These are phyloP conservation scores for Acorus calamus DNA, from an alignment of 106 monocot genomes.

Conservation along the genomic window DNA sequence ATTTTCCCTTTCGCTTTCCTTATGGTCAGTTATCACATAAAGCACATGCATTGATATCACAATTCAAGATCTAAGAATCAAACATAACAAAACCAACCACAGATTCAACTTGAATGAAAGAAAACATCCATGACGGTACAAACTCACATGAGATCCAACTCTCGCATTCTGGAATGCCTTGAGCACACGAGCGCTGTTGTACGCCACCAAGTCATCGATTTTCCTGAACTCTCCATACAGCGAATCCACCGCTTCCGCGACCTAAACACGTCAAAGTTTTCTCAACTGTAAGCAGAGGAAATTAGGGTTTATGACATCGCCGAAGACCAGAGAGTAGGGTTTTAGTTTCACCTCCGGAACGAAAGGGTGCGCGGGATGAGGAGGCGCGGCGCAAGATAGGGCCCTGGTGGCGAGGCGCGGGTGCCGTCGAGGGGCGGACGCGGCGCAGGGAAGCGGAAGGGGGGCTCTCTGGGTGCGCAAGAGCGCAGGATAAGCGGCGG, in stretches of 20 bases:
- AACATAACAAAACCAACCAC: too few relatives aligned
- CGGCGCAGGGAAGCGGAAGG: neutral
- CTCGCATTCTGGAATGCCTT: slow-evolving; percentile 69
- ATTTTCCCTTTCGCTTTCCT: too few relatives aligned
- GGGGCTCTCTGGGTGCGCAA: neutral
- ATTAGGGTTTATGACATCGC: neutral
- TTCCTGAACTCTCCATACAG: slow-evolving; percentile 47
- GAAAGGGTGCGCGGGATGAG: slow-evolving; percentile 20
- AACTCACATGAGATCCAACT: slow-evolving; percentile 74
- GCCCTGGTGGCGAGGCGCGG: neutral
- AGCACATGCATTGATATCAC: too few relatives aligned
- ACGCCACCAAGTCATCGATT: slow-evolving; percentile 60
- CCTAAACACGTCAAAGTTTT: slow-evolving; percentile 25
- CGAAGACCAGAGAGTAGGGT: neutral
- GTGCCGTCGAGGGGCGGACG: neutral
- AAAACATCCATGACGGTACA: neutral
- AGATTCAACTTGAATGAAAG: neutral
- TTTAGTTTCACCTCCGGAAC: slow-evolving; percentile 28
- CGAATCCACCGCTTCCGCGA: slow-evolving; percentile 51
- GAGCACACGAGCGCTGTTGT: slow-evolving; percentile 52
- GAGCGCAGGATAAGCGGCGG: slow-evolving; percentile 4
- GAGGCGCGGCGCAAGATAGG: slow-evolving; percentile 4
- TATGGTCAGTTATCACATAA: too few relatives aligned
- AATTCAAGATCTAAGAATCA: too few relatives aligned
- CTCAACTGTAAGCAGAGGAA: neutral